Conservation (phyloP, 306 rosid species). For the Vigna radiata region DNA sequence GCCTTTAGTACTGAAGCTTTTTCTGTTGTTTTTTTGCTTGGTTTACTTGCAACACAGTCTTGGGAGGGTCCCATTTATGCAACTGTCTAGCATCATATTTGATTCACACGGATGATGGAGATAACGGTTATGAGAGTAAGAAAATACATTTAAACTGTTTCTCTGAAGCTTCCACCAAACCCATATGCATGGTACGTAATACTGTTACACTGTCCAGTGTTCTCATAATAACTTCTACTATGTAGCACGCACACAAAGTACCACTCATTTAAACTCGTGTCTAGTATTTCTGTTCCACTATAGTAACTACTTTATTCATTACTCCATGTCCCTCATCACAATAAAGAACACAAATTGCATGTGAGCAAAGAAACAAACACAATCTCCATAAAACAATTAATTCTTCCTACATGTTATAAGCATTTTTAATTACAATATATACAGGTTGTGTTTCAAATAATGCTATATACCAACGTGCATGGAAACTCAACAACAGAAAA, state of each 20-base stretch:
- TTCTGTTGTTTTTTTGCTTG: slow-evolving; percentile 51
- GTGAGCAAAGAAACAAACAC: background rate
- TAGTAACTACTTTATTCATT: slow-evolving; percentile 31
- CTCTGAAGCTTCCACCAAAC: slow-evolving; percentile 44
- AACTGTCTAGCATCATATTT: slow-evolving; percentile 55
- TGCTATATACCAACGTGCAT: background rate
- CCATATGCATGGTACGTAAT: slow-evolving; percentile 11
- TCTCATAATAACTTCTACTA: slow-evolving; percentile 20
- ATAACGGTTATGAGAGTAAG: slow-evolving; percentile 48
- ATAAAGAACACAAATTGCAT: slow-evolving; percentile 8
- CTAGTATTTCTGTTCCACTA: slow-evolving; percentile 44
- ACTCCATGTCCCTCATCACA: background rate
- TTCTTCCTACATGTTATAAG: background rate
- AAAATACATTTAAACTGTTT: slow-evolving; percentile 39
- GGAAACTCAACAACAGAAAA: background rate
- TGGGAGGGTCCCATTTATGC: slow-evolving; percentile 49
- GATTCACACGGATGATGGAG: slow-evolving; percentile 54
- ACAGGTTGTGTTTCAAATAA: background rate
- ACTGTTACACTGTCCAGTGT: slow-evolving; percentile 37
- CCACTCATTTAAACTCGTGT: slow-evolving; percentile 21
- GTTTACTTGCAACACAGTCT: slow-evolving; percentile 27
- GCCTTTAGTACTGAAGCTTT: slow-evolving; percentile 56
- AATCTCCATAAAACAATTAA: background rate
- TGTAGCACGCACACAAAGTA: slow-evolving; percentile 31
- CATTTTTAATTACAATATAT: background rate